A percentile compares a stretch with the other conserved stretches of the same genome.
phyloP scores from a whole-genome alignment of 164 flowering plant species.

The Liquidambar formosana region DNA sequence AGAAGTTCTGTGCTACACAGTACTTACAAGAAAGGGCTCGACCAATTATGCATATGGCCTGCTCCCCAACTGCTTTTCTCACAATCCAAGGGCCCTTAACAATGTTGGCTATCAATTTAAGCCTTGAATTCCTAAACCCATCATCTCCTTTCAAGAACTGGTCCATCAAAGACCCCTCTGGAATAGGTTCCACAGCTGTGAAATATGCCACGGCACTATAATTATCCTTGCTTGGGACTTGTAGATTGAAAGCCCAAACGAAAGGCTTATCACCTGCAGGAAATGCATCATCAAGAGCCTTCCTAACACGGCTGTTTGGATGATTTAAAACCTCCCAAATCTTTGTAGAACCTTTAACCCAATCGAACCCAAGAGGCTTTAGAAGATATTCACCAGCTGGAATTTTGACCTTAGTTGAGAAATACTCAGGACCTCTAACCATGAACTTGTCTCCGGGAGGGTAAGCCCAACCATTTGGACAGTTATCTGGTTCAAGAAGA shows the following conservation, averaged over 20 bases:
- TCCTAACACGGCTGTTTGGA: conserved; percentile 65
- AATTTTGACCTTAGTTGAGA: conserved; percentile 64
- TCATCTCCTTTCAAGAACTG: conserved; percentile 81
- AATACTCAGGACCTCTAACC: conserved; percentile 90
- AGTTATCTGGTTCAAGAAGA: conserved; percentile 63
- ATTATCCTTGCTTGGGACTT: conserved; percentile 79
- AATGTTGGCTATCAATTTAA: conserved; percentile 88
- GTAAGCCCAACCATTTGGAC: conserved; percentile 84
- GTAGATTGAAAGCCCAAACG: conserved; percentile 92
- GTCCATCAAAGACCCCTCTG: conserved; percentile 67
- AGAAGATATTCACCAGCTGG: conserved; percentile 81
- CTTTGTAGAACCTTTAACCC: conserved; percentile 78
- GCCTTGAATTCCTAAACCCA: conserved; percentile 65
- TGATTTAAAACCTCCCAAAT: conserved; percentile 58
- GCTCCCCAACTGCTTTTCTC: conserved; percentile 90
- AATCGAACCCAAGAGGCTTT: conserved; percentile 85
- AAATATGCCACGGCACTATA: conserved; percentile 83
- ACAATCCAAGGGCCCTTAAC: conserved; percentile 96
- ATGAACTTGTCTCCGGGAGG: conserved; percentile 75
- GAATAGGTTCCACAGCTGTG: conserved; percentile 48
- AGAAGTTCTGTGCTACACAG: conserved; percentile 43
- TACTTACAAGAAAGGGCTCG: conserved; percentile 84
- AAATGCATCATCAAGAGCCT: conserved; percentile 53
- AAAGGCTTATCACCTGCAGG: conserved; percentile 58
- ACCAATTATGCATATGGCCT: conserved; percentile 86